Evolutionary conservation across 805 yeast genomes (phyloP).

Genomic region (Suhomyces sp.): DNA sequence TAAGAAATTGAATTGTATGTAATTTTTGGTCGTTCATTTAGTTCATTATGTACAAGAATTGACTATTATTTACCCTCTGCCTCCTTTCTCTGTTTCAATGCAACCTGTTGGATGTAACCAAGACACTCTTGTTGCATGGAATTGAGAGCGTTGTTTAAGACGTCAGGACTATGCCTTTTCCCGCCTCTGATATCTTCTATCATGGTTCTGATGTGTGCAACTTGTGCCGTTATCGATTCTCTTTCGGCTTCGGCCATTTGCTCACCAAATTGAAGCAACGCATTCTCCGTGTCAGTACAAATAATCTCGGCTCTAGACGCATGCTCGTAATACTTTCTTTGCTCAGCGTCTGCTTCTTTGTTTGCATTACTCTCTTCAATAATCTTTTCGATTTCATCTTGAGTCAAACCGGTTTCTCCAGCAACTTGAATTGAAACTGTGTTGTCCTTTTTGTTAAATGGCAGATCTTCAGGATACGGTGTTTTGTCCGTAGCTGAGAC

Average conservation of each 20-base stretch:
- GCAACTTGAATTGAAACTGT: slow-evolving; percentile 49
- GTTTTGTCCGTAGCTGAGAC: slow-evolving; percentile 58
- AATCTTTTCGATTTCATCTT: slow-evolving; percentile 61
- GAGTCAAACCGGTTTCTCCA: slow-evolving; percentile 53
- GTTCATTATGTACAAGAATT: not conserved
- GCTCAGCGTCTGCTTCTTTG: slow-evolving; percentile 56
- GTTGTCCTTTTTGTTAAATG: slow-evolving; percentile 44
- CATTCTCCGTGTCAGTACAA: slow-evolving; percentile 84
- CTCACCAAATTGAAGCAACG: slow-evolving; percentile 66
- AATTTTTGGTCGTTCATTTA: not conserved
- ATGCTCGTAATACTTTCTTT: slow-evolving; percentile 62
- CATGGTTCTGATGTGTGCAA: slow-evolving; percentile 23
- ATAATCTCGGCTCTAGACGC: slow-evolving; percentile 77
- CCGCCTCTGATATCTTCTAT: slow-evolving; percentile 34
- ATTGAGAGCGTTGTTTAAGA: slow-evolving; percentile 34
- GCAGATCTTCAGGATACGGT: slow-evolving; percentile 34
- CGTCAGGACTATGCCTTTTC: slow-evolving; percentile 28
- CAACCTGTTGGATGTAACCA: slow-evolving; percentile 39
- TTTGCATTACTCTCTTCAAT: slow-evolving; percentile 64
- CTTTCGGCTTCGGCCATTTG: slow-evolving; percentile 50
- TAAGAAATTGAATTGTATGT: too few relatives aligned
- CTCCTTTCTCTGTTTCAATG: slow-evolving; percentile 28
- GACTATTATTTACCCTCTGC: not conserved
- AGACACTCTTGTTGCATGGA: slow-evolving; percentile 37
- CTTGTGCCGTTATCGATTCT: slow-evolving; percentile 15